phyloP scores from a whole-genome alignment of 2,329 filamentous ascomycete species.

The Cladobotryum mycophilum region DNA sequence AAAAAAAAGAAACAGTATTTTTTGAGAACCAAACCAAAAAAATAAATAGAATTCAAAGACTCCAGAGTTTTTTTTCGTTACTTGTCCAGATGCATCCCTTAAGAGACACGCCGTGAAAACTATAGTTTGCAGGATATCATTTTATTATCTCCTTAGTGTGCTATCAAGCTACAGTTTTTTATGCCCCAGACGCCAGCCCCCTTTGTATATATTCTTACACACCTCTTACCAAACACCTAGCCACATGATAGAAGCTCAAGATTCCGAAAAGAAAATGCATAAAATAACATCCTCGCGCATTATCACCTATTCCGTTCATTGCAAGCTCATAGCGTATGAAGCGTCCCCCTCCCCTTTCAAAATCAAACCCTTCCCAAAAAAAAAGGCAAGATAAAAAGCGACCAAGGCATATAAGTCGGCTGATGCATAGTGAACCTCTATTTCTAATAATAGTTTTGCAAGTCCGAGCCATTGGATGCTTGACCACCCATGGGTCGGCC shows the following conservation, averaged over 20 bases:
- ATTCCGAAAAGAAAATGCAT: no score
- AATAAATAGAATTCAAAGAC: not conserved
- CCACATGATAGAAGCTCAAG: no score
- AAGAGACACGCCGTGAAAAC: no score
- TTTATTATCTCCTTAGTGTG: conserved; percentile 1
- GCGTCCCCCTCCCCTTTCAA: no score
- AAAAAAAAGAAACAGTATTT: not conserved
- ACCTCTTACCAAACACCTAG: no score
- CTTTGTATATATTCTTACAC: no score
- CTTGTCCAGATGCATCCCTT: not conserved
- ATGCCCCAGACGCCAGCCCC: not conserved
- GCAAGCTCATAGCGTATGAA: no score
- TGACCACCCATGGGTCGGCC: conserved; percentile 20
- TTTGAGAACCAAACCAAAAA: not conserved
- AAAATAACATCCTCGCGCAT: no score
- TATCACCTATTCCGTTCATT: no score
- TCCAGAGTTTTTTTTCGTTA: not conserved
- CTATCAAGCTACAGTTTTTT: not conserved
- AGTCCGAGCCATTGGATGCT: conserved; percentile 23
- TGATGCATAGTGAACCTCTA: not conserved
- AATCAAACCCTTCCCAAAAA: not conserved
- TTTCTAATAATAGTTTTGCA: conserved; percentile 36
- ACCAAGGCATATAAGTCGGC: not conserved
- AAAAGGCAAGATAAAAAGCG: no score
- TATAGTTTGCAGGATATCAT: conserved; percentile 6